These are phyloP conservation scores for Entophlyctis helioformis DNA, from an alignment of 192 early-diverging fungal genomes.

Conservation along the genomic window DNA sequence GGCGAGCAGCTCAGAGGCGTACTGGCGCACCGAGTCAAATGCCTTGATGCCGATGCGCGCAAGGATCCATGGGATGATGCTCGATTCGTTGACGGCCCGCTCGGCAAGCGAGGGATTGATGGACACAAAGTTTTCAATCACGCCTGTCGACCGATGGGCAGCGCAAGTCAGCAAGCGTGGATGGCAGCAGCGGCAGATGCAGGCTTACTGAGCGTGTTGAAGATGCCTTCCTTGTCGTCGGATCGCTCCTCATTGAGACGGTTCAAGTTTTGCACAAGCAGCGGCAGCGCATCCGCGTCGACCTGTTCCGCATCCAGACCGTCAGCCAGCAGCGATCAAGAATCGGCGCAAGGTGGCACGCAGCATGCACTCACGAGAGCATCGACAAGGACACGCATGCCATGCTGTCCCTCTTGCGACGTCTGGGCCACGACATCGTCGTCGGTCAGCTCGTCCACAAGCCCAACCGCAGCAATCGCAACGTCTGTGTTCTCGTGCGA, in stretches of 20 bases:
- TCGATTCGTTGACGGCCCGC: conserved; percentile 46
- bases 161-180: background rate
- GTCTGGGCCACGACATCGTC: conserved; percentile 61
- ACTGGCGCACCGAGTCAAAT: conserved; percentile 78
- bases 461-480: conserved; percentile 64
- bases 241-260: conserved; percentile 66
- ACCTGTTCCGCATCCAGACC: too few relatives aligned
- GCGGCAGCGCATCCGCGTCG: conserved; percentile 53
- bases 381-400: conserved; percentile 57
- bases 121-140: conserved; percentile 78
- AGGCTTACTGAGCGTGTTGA: conserved; percentile 57
- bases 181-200: too few relatives aligned
- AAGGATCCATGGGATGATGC: conserved; percentile 65
- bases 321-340: too few relatives aligned
- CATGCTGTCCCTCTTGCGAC: conserved; percentile 43
- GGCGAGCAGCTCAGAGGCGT: conserved; percentile 73
- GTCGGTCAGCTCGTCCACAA: conserved; percentile 85
- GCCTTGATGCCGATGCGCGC: conserved; percentile 43
- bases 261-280: conserved; percentile 68
- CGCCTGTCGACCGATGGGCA: conserved; percentile 17
- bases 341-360: too few relatives aligned
- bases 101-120: conserved; percentile 58
- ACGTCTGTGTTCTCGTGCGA: conserved; percentile 95
- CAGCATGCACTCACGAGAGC: too few relatives aligned
- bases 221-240: conserved; percentile 76